Conservation (phyloP, 176 grass and related monocot species). For the Melocanna baccifera region DNA sequence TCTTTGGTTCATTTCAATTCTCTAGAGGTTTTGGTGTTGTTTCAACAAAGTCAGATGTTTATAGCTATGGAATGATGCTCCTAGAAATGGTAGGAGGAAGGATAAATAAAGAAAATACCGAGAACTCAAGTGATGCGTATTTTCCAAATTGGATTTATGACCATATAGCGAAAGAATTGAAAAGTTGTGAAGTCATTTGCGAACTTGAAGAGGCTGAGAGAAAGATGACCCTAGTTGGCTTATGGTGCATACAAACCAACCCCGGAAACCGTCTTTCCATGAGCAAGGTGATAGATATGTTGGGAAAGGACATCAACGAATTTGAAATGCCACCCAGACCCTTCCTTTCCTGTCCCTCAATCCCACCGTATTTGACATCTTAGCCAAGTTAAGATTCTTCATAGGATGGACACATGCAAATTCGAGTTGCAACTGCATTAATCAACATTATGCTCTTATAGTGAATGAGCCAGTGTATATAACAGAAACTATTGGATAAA, state of each 20-base stretch:
- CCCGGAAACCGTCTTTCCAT: constrained; percentile 46
- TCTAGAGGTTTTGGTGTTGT: constrained; percentile 46
- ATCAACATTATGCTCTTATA: neutral
- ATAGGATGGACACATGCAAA: neutral
- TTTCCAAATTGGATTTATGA: constrained; percentile 60
- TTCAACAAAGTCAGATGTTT: constrained; percentile 61
- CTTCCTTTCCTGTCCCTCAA: neutral
- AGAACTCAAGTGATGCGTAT: constrained; percentile 10
- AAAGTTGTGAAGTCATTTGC: neutral
- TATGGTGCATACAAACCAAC: constrained; percentile 48
- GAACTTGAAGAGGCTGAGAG: constrained; percentile 32
- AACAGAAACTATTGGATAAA: no score
- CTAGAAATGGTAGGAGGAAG: constrained; percentile 53
- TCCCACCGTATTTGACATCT: neutral
- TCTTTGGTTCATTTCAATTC: no score
- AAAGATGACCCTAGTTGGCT: constrained; percentile 35
- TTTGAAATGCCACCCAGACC: constrained; percentile 47
- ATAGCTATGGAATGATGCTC: constrained; percentile 65
- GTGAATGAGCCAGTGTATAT: no score
- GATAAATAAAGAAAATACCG: constrained; percentile 10
- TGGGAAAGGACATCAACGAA: constrained; percentile 33
- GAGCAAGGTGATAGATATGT: constrained; percentile 50
- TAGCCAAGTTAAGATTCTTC: neutral
- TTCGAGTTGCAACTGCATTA: neutral
- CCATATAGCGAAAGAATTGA: constrained; percentile 11